Evolutionary conservation across 78 protist genomes (phyloP), one percentile per base, ranked within the genome.

Genomic region (Dictyostelium purpureum): DNA sequence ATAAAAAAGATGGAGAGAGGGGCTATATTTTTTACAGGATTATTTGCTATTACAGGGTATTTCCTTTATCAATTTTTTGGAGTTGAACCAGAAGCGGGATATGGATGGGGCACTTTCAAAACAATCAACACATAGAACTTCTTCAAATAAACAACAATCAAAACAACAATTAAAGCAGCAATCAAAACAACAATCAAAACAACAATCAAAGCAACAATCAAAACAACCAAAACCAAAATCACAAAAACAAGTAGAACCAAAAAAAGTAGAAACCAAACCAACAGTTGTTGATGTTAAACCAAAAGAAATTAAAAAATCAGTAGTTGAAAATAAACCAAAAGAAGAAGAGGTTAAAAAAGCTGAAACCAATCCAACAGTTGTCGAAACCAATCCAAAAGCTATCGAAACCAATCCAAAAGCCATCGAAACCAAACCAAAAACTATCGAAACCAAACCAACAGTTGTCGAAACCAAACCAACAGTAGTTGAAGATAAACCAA

Each of bases 331-430:
- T 14, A 49, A 49, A 35, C 43, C 43, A 69, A 40, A 37, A 45
- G 11, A 18, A n/a, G 26, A 18, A 59, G 63, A 16, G 21, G 59
- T 21, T 9, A 65, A 65, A 67, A 33, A 10, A 6, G 54, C 38
- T 67, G 80, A 65, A 31, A 49, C 28, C 38, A 9, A 43, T 47
- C 49, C 37, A 73, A 51, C 67, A 51, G 82, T 56, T 11, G 54
- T 11, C 26, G 82, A 76, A 35, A 33, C 49, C 11, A 63, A 63
- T 54, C 2, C 18, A 54, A 79, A 63, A 70, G 88, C 52, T 43
- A 51, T n/a, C 2, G 47, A 42, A 47, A 37, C 79, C 14, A 51
- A 2, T 18, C 7, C 21, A 47, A 43, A 79, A 79, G 31, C 63
- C 16, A n/a, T 52, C 4, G 4, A 57, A 61, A 42, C 61, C 65